Base-by-base conservation (phyloP, 768 basidiomycete genomes). In the Suillus ampliporus region DNA sequence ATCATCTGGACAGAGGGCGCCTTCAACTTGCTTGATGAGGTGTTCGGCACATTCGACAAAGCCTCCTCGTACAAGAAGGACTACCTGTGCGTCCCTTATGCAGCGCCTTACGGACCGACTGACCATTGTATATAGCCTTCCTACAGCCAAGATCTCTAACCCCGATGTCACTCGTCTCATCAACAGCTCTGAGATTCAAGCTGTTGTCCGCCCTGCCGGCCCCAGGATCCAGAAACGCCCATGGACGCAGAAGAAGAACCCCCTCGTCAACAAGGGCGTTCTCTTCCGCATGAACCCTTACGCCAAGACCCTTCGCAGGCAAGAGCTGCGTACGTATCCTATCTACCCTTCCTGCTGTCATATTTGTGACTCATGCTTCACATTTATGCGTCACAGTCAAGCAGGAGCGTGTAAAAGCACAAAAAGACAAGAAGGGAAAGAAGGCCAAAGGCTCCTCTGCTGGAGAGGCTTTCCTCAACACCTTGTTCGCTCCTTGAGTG, bases 161-260 rank as follows among this genome's bases (percentile, higher is more conserved):
- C 91, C 96, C 58, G 97, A 99, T 71, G 89, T 99, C 70, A 96
- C 97, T 69, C 92, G 96, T 67, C 82, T 99, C 74, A 99, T 99
- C 86, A 97, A 98, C 88, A 95, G 92, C 77, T 89, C 91, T 65
- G 97, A 98, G 83, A 97, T 99, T 77, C 97, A 99, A 80, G 91
- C 96, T 50, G 91, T 97, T 73, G 87, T 97, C 71, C 94, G 97
- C 72, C 92, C 92, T 60, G 95, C 93, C 62, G 91, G 91, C 69
- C 82, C 88, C 66, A 91, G 93, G 79, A 74, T 81, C 65, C 89
- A 91, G 80, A 97, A 96, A 81, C 90, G 96, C 74, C 95, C 95
- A 64, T 95, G 92, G 93, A 93, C 95, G 66, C 96, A 98, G 83
- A 95, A 95, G 92, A 98, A 99, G 91, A 98, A 97, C 85, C 95